These are phyloP conservation scores for Taxawa tesnikishii DNA, from an alignment of 2,329 filamentous ascomycete genomes.

Conservation along the genomic window DNA sequence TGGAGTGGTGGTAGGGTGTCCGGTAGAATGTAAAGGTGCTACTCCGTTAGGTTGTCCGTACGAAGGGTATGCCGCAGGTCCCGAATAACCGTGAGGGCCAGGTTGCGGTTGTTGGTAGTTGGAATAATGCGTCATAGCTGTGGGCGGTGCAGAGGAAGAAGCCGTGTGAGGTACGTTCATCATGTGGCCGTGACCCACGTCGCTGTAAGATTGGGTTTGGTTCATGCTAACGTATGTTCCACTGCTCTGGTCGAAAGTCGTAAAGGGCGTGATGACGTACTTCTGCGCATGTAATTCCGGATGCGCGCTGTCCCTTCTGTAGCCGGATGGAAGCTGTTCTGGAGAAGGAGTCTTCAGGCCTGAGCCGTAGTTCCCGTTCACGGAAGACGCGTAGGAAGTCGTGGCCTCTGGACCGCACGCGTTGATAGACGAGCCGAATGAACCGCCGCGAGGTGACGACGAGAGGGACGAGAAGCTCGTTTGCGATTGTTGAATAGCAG, in stretches of 20 bases:
- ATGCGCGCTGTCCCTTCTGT: slow-evolving; percentile 12
- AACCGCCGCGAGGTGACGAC: slow-evolving; percentile 65
- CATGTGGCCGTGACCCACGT: slow-evolving; percentile 29
- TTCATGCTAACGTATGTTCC: slow-evolving; percentile 57
- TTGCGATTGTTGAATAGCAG: slow-evolving; percentile 48
- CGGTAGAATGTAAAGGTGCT: slow-evolving; percentile 62
- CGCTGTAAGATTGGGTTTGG: slow-evolving; percentile 69
- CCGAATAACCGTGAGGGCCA: slow-evolving; percentile 28
- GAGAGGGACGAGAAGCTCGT: slow-evolving; percentile 55
- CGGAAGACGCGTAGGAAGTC: slow-evolving; percentile 36
- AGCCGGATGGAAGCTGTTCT: slow-evolving; percentile 42
- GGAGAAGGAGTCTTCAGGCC: slow-evolving; percentile 71
- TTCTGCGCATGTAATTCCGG: slow-evolving; percentile 6
- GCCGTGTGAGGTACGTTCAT: slow-evolving; percentile 6
- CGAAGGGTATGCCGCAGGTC: slow-evolving; percentile 61
- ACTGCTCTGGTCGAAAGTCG: slow-evolving; percentile 10
- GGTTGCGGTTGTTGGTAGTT: slow-evolving; percentile 55
- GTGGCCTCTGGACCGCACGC: slow-evolving; percentile 16
- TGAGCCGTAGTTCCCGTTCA: slow-evolving; percentile 32
- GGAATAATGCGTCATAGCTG: slow-evolving; percentile 63
- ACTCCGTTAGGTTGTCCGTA: slow-evolving; percentile 70
- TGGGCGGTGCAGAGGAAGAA: slow-evolving; percentile 59
- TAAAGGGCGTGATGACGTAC: slow-evolving; percentile 4
- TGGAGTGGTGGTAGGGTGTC: slow-evolving; percentile 55
- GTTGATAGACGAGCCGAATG: slow-evolving; percentile 45